phyloP scores from a whole-genome alignment of 1,139 yeast genomes.

The Casaregolazyma lundiana region DNA sequence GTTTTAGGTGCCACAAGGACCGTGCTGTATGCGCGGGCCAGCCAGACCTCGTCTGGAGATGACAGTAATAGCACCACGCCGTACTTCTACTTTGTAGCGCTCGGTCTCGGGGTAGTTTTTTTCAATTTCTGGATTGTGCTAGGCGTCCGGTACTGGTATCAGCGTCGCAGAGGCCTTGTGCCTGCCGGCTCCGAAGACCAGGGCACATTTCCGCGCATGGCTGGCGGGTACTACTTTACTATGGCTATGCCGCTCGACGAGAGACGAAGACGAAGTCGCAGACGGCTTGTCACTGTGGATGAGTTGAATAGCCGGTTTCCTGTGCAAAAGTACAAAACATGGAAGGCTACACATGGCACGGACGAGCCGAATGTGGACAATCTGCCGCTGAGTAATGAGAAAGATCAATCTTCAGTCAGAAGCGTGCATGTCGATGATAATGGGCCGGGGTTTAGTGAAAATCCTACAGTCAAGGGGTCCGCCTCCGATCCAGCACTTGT shows the following conservation, averaged over 20 bases:
- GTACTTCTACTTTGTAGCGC: conserved; percentile 36
- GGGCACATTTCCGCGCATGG: conserved; percentile 11
- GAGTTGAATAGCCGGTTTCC: conserved; percentile 70
- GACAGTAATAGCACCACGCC: conserved; percentile 22
- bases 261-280: conserved; percentile 16
- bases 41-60: background rate
- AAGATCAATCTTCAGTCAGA: background rate
- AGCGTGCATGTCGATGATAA: background rate
- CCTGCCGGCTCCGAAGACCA: conserved; percentile 14
- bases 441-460: background rate
- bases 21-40: conserved; percentile 1
- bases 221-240: conserved; percentile 5
- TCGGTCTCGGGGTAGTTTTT: conserved; percentile 38
- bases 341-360: conserved; percentile 27
- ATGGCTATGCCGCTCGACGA: conserved; percentile 14
- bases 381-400: background rate
- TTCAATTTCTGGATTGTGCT: conserved; percentile 36
- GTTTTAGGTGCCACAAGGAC: background rate
- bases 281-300: conserved; percentile 42
- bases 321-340: conserved; percentile 46
- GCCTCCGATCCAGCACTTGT: too few relatives aligned
- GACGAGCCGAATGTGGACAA: too few relatives aligned
- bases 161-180: conserved; percentile 21
- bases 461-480: background rate
- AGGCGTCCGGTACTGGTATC: conserved; percentile 35